phyloP scores from a whole-genome alignment of 2,329 filamentous ascomycete species.

The Diaporthe citrichinensis region DNA sequence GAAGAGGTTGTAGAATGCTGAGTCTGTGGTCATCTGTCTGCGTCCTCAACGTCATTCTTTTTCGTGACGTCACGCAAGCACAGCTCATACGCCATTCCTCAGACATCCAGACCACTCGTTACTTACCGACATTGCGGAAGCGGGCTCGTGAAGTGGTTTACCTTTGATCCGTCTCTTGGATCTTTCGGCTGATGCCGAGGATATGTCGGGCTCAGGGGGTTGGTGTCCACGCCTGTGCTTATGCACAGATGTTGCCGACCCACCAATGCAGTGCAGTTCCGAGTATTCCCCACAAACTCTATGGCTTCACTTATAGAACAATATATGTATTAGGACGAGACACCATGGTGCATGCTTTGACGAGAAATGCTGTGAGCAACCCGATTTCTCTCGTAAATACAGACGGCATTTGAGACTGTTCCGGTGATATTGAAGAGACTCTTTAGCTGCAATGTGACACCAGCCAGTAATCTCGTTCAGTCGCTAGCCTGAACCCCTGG shows the following conservation, averaged over 20 bases:
- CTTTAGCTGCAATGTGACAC: background rate
- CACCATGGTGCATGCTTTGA: background rate
- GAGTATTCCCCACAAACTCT: background rate
- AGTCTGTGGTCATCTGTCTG: background rate
- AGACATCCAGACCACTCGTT: background rate
- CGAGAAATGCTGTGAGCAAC: too few relatives aligned
- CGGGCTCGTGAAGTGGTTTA: background rate
- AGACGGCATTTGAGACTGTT: background rate
- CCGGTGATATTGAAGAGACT: background rate
- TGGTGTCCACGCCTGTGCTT: background rate
- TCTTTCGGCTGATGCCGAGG: background rate
- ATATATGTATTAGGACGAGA: background rate
- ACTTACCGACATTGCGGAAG: background rate
- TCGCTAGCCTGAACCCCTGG: background rate
- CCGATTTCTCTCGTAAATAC: background rate
- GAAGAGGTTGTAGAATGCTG: background rate
- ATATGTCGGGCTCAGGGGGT: too few relatives aligned
- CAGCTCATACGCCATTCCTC: conserved; percentile 20
- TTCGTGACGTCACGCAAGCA: conserved; percentile 29
- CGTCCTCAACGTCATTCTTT: conserved; percentile 4
- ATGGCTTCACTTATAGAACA: too few relatives aligned
- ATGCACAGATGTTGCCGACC: background rate
- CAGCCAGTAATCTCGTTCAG: background rate
- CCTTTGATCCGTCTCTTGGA: background rate
- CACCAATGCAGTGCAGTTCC: too few relatives aligned